Evolutionary conservation across 2,329 filamentous ascomycete species (phyloP).

Genomic region (Arthrocladium fulminans): DNA sequence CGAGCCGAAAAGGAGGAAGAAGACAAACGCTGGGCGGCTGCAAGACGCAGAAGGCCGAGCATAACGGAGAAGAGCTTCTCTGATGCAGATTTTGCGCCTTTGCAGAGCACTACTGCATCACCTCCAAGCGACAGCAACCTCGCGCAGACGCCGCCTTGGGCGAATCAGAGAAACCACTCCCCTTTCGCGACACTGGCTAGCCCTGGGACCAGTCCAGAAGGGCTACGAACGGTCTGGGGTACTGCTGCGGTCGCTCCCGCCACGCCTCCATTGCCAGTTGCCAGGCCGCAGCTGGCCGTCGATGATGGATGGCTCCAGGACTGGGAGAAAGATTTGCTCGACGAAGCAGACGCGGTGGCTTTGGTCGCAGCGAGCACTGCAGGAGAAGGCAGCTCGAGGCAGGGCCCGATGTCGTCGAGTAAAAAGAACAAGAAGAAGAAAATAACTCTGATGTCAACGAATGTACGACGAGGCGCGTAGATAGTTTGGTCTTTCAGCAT

Average conservation of each 20-base stretch:
- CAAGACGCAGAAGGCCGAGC: slow-evolving; percentile 52
- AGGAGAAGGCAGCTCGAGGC: slow-evolving; percentile 22
- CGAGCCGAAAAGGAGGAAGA: slow-evolving; percentile 74
- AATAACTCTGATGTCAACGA: slow-evolving; percentile 61
- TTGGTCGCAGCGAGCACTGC: slow-evolving; percentile 35
- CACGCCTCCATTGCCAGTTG: slow-evolving; percentile 42
- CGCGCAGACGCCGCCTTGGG: slow-evolving; percentile 35
- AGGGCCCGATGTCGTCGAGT: slow-evolving; percentile 18
- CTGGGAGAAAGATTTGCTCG: slow-evolving; percentile 67
- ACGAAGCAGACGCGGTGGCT: slow-evolving; percentile 50
- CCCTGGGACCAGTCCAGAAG: slow-evolving; percentile 71
- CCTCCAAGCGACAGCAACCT: slow-evolving; percentile 27
- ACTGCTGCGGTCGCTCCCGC: slow-evolving; percentile 57
- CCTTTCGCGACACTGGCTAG: slow-evolving; percentile 54
- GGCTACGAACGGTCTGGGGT: slow-evolving; percentile 82
- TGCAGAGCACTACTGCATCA: slow-evolving; percentile 29
- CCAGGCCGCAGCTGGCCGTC: slow-evolving; percentile 30
- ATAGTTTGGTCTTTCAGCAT: neutral
- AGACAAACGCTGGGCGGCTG: slow-evolving; percentile 58
- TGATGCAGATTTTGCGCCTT: slow-evolving; percentile 57
- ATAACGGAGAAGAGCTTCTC: slow-evolving; percentile 43
- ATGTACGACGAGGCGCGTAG: slow-evolving; percentile 48
- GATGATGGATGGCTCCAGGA: slow-evolving; percentile 84
- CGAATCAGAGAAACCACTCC: slow-evolving; percentile 28
- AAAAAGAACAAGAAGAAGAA: slow-evolving; percentile 55